These are phyloP conservation scores for Stentor coeruleus DNA, from an alignment of 73 alveolate genomes.

Conservation along the genomic window DNA sequence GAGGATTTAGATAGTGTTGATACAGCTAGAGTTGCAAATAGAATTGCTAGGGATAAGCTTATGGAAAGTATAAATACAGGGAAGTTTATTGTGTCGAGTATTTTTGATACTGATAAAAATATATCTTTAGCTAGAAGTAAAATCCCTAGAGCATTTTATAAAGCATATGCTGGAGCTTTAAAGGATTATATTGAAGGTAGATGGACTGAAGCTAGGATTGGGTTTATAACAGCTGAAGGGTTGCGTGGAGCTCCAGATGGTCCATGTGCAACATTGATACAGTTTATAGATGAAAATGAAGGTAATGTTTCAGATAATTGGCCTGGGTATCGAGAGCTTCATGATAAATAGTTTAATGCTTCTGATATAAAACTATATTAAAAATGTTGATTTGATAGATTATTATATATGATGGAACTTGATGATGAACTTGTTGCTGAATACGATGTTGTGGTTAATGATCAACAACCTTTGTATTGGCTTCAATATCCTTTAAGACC, in stretches of 20 bases:
- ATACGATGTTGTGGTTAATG: slow-evolving; percentile 34
- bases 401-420: slow-evolving; percentile 8
- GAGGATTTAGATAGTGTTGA: slow-evolving; percentile 23
- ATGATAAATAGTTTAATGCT: no score
- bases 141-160: slow-evolving; percentile 60
- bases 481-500: slow-evolving; percentile 49
- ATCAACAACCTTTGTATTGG: slow-evolving; percentile 13
- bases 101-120: slow-evolving; percentile 27
- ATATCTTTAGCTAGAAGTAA: slow-evolving; percentile 31
- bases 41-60: slow-evolving; percentile 30
- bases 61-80: slow-evolving; percentile 27
- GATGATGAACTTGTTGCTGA: slow-evolving; percentile 38
- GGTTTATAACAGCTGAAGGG: slow-evolving; percentile 50
- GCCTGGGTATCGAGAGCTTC: no score
- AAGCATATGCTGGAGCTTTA: slow-evolving; percentile 57
- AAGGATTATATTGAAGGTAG: slow-evolving; percentile 57
- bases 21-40: slow-evolving; percentile 27
- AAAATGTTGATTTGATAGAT: no score
- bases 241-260: no score
- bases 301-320: no score
- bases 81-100: slow-evolving; percentile 32
- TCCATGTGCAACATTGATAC: no score
- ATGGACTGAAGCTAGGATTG: slow-evolving; percentile 65
- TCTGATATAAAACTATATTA: no score
- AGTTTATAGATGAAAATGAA: no score